phyloP scores from a whole-genome alignment of 2,329 filamentous ascomycete genomes.

The Epicoccum nigrum region DNA sequence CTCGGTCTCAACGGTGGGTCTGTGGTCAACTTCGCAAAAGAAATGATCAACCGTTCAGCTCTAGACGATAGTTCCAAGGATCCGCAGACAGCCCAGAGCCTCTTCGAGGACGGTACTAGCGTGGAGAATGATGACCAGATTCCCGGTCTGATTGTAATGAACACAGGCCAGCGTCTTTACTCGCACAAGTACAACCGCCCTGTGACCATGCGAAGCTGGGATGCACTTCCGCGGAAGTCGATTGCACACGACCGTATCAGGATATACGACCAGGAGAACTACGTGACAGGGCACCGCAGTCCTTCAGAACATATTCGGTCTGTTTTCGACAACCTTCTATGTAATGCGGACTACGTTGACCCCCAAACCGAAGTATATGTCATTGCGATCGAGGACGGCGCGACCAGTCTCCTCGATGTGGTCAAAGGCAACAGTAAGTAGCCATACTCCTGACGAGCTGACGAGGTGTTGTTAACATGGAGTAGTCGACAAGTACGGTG shows the following conservation, averaged over 20 bases:
- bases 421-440: slow-evolving; percentile 62
- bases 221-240: slow-evolving; percentile 65
- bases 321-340: slow-evolving; percentile 70
- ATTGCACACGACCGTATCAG: slow-evolving; percentile 61
- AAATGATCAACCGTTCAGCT: slow-evolving; percentile 46
- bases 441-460: neutral
- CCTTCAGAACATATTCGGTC: slow-evolving; percentile 67
- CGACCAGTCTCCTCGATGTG: slow-evolving; percentile 63
- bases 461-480: slow-evolving; percentile 11
- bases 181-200: slow-evolving; percentile 67
- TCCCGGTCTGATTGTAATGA: slow-evolving; percentile 70
- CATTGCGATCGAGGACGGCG: slow-evolving; percentile 72
- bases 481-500: slow-evolving; percentile 33
- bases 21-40: slow-evolving; percentile 66
- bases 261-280: slow-evolving; percentile 63
- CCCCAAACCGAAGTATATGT: slow-evolving; percentile 67
- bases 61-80: neutral
- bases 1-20: slow-evolving; percentile 75
- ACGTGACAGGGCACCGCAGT: slow-evolving; percentile 64
- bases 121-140: slow-evolving; percentile 26
- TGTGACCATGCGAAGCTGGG: slow-evolving; percentile 65
- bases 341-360: slow-evolving; percentile 51
- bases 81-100: too few species aligned
- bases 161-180: slow-evolving; percentile 79
- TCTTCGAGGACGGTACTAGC: slow-evolving; percentile 28